phyloP scores from a whole-genome alignment of 2,329 filamentous ascomycete genomes.

The Ophiostoma sp. region DNA sequence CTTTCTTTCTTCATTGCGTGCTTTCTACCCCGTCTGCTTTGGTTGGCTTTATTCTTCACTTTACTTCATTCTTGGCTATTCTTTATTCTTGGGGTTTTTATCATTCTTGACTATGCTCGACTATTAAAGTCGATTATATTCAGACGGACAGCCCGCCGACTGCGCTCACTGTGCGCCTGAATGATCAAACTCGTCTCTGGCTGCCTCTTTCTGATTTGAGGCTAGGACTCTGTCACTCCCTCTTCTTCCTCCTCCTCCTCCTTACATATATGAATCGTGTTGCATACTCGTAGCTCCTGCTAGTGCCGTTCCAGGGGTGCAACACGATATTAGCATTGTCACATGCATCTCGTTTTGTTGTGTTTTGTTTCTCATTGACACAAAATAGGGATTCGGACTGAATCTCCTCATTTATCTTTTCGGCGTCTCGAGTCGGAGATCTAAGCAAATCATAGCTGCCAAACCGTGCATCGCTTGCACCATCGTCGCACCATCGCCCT shows the following conservation, averaged over 20 bases:
- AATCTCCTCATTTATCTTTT: neutral
- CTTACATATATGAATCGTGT: neutral
- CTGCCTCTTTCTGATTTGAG: neutral
- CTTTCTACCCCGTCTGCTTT: too few relatives aligned
- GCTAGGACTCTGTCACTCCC: neutral
- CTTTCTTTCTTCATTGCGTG: too few relatives aligned
- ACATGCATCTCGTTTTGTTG: neutral
- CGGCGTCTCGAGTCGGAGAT: neutral
- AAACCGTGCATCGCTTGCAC: neutral
- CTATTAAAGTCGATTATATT: too few relatives aligned
- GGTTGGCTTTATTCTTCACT: too few relatives aligned
- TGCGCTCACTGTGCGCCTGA: too few relatives aligned
- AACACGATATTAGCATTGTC: neutral
- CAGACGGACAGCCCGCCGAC: too few relatives aligned
- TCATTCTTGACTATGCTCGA: too few relatives aligned
- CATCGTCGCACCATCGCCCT: neutral
- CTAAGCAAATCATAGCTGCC: neutral
- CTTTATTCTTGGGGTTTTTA: too few relatives aligned
- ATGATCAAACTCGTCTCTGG: neutral
- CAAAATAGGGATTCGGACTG: too few relatives aligned
- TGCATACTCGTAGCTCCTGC: too few relatives aligned
- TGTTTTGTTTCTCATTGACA: neutral
- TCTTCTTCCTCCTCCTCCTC: neutral
- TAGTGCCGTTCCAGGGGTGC: too few relatives aligned
- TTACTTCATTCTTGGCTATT: too few relatives aligned